Base-by-base conservation (phyloP, 306 rosid species). In the Fragaria vesca region DNA sequence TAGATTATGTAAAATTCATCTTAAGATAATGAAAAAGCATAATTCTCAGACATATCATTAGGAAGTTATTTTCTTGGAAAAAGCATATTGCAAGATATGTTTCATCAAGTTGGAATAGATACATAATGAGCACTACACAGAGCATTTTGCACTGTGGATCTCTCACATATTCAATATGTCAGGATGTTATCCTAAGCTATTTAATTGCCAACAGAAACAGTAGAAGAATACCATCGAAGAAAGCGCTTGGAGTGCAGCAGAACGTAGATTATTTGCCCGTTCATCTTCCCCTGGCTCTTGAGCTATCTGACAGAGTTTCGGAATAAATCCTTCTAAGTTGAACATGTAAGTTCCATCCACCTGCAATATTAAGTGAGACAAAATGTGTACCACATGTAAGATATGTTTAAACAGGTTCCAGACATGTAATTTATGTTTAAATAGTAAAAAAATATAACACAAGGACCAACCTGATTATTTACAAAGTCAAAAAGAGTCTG, bases 211-310 rank as follows among this genome's bases (percentile, higher is more conserved):
- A 71, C 26, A 40, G 68, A 79, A 55, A 75, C 66, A 80, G 76
- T 43, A 69, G 83, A 77, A 61, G 73, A 74, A n/a, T 93, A 93
- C 98, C 99, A 96, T 85, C 48, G 99, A 79, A 48, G 99, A 88
- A 71, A 96, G 99, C 78, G 89, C 84, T 85, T 86, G 93, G 80
- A 93, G 85, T 68, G 94, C 94, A 80, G 96, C 89, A 24, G 94
- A 79, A 79, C 93, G 88, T 58, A 81, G 86, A 63, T 15, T 72
- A 80, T 78, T 81, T 48, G 87, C 86, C 69, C 66, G 82, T 69
- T 93, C 96, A 86, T 91, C 91, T 12, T 88, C 91, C 65, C 94
- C 96, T 12, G 50, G 76, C 81, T 96, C 99, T 87, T 91, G 98
- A 82, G 92, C 89, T 83, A 96, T 79, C 73, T 88, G 94, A 84